Percentiles rank a stretch among this genome's conserved stretches.
phyloP scores from a whole-genome alignment of 805 yeast species.

The Ogataea trehaloabstinens region DNA sequence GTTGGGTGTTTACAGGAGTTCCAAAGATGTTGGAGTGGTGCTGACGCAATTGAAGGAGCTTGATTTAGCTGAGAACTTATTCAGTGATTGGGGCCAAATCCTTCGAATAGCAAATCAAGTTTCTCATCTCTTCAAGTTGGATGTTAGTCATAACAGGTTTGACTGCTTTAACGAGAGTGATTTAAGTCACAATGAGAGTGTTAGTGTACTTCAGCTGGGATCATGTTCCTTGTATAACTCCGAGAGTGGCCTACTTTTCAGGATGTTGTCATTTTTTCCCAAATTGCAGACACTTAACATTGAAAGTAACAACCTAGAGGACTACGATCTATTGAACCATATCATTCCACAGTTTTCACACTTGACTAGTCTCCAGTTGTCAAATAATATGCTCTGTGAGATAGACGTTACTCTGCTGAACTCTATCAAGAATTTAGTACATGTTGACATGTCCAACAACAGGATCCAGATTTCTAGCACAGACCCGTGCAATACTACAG shows the following conservation, averaged over 20 bases:
- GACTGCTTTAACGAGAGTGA: slow-evolving; percentile 5
- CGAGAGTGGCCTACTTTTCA: not conserved
- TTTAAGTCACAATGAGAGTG: slow-evolving; percentile 2
- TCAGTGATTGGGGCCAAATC: slow-evolving; percentile 41
- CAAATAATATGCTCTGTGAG: slow-evolving; percentile 39
- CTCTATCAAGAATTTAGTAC: slow-evolving; percentile 13
- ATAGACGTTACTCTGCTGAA: slow-evolving; percentile 20
- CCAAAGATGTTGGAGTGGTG: slow-evolving; percentile 4
- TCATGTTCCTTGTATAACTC: slow-evolving; percentile 9
- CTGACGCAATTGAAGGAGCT: slow-evolving; percentile 35
- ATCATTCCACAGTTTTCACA: slow-evolving; percentile 1
- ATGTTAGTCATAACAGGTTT: slow-evolving; percentile 56
- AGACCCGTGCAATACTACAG: not conserved
- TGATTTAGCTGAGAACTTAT: slow-evolving; percentile 61
- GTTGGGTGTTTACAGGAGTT: slow-evolving; percentile 32
- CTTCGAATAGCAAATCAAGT: slow-evolving; percentile 36
- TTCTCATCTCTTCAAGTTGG: slow-evolving; percentile 39
- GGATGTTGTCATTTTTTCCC: slow-evolving; percentile 12
- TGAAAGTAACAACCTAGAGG: slow-evolving; percentile 17
- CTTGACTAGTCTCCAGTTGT: slow-evolving; percentile 21
- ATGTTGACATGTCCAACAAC: slow-evolving; percentile 39
- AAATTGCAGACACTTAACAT: slow-evolving; percentile 31
- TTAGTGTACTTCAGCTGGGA: slow-evolving; percentile 21
- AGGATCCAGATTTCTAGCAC: slow-evolving; percentile 16
- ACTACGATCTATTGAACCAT: slow-evolving; percentile 17